These are phyloP conservation scores for Verbascum thapsus DNA, from an alignment of 257 asterid genomes.

Conservation along the genomic window DNA sequence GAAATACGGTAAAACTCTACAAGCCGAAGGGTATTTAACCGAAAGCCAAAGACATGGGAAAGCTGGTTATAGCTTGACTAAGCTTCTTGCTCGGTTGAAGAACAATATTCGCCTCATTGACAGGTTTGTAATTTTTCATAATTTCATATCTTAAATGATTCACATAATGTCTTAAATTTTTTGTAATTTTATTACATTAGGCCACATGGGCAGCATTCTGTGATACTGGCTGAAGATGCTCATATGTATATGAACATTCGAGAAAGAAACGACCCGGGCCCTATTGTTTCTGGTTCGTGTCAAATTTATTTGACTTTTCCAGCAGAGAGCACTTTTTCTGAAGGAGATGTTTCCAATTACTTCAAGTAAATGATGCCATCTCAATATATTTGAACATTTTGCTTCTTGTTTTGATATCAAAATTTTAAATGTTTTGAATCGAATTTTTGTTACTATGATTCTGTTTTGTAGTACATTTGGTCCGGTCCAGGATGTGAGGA, in stretches of 20 bases:
- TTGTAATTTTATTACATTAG: slow-evolving; percentile 40
- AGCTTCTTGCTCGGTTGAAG: slow-evolving; percentile 74
- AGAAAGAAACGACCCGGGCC: slow-evolving; percentile 78
- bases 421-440: background rate
- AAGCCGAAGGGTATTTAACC: slow-evolving; percentile 85
- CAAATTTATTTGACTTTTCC: slow-evolving; percentile 92
- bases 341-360: slow-evolving; percentile 77
- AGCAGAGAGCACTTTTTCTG: slow-evolving; percentile 76
- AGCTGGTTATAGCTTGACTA: slow-evolving; percentile 84
- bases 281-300: slow-evolving; percentile 61
- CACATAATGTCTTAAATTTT: background rate
- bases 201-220: slow-evolving; percentile 94
- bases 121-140: slow-evolving; percentile 47
- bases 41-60: slow-evolving; percentile 93
- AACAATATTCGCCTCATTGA: slow-evolving; percentile 71
- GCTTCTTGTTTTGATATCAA: background rate
- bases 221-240: slow-evolving; percentile 76
- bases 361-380: slow-evolving; percentile 48
- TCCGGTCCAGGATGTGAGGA: slow-evolving; percentile 85
- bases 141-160: too few species aligned
- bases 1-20: slow-evolving; percentile 64
- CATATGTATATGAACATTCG: slow-evolving; percentile 50
- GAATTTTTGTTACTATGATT: slow-evolving; percentile 23
- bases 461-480: slow-evolving; percentile 65
- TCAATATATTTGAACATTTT: slow-evolving; percentile 2